These are phyloP conservation scores for Diaporthe citri DNA, from an alignment of 2,329 filamentous ascomycete species.

Conservation along the genomic window DNA sequence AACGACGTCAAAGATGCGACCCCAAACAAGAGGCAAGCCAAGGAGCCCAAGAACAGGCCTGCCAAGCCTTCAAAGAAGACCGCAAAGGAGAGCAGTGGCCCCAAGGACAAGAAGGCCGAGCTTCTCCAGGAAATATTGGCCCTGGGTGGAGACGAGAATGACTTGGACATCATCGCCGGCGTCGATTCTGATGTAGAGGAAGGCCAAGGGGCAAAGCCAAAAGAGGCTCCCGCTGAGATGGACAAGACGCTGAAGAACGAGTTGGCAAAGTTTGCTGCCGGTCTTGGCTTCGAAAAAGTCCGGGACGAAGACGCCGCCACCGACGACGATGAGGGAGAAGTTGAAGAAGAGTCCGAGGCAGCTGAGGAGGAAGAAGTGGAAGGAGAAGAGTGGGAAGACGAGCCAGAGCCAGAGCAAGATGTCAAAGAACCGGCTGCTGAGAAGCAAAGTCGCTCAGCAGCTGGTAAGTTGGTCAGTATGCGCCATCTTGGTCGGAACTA, in stretches of 20 bases:
- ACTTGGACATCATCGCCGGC: conserved; percentile 71
- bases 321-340: conserved; percentile 51
- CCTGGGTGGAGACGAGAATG: conserved; percentile 74
- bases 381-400: conserved; percentile 51
- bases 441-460: conserved; percentile 47
- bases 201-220: conserved; percentile 46
- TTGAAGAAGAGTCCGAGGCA: conserved; percentile 47
- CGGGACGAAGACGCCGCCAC: conserved; percentile 54
- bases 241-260: conserved; percentile 58
- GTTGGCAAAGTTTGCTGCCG: conserved; percentile 64
- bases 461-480: conserved; percentile 58
- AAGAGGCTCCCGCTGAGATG: conserved; percentile 40
- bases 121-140: conserved; percentile 74
- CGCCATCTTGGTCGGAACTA: conserved; percentile 41
- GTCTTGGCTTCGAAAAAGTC: conserved; percentile 61
- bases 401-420: conserved; percentile 47
- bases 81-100: conserved; percentile 41
- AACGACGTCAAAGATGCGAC: conserved; percentile 47
- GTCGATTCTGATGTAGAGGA: conserved; percentile 64
- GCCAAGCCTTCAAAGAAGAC: conserved; percentile 42
- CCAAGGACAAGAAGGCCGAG: conserved; percentile 41
- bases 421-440: conserved; percentile 45
- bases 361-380: conserved; percentile 49
- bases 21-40: conserved; percentile 48
- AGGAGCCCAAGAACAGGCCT: conserved; percentile 46